Percentiles rank a stretch among this genome's conserved stretches.
Evolutionary conservation across 495 filamentous ascomycete species (phyloP).

Genomic region (Penicillium samsonianum): DNA sequence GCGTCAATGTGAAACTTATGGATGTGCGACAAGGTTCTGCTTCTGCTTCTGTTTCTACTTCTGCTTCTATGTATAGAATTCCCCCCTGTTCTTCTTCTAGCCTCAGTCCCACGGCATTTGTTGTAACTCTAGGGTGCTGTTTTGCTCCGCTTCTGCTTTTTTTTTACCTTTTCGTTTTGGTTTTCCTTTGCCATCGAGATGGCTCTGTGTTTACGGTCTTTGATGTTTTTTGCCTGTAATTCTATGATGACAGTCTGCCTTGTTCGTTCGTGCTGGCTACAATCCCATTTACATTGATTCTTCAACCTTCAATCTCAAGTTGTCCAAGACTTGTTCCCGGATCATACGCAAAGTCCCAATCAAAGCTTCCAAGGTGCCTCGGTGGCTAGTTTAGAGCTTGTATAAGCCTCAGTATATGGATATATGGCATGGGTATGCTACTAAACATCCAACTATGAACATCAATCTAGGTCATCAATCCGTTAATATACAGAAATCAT

Average conservation of each 20-base stretch:
- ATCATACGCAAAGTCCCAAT: not conserved
- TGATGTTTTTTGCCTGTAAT: conserved; percentile 38
- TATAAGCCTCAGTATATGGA: conserved; percentile 1
- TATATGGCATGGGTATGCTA: conserved; percentile 7
- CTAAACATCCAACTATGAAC: conserved; percentile 5
- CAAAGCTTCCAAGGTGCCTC: not conserved
- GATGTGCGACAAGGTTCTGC: conserved; percentile 22
- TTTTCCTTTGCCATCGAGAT: conserved; percentile 16
- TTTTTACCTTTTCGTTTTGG: conserved; percentile 19
- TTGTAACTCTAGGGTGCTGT: conserved; percentile 37
- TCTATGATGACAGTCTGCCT: conserved; percentile 43
- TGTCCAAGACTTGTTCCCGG: not conserved
- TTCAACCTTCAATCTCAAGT: not conserved
- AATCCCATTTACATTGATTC: conserved; percentile 15
- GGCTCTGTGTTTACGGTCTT: conserved; percentile 25
- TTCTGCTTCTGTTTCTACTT: conserved; percentile 17
- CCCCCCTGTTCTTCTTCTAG: conserved; percentile 14
- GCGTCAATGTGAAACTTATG: conserved; percentile 31
- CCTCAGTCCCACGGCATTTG: conserved; percentile 30
- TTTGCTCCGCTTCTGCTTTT: conserved; percentile 3
- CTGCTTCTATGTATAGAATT: conserved; percentile 34
- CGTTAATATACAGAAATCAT: conserved; percentile 2
- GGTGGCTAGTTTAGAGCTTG: not conserved
- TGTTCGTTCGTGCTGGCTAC: conserved; percentile 20
- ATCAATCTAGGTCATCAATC: conserved; percentile 10